A percentile compares a stretch with the other conserved stretches of the same genome.
phyloP scores from a whole-genome alignment of 352 stramenopile genomes.

The Pythium scleroteichum region DNA sequence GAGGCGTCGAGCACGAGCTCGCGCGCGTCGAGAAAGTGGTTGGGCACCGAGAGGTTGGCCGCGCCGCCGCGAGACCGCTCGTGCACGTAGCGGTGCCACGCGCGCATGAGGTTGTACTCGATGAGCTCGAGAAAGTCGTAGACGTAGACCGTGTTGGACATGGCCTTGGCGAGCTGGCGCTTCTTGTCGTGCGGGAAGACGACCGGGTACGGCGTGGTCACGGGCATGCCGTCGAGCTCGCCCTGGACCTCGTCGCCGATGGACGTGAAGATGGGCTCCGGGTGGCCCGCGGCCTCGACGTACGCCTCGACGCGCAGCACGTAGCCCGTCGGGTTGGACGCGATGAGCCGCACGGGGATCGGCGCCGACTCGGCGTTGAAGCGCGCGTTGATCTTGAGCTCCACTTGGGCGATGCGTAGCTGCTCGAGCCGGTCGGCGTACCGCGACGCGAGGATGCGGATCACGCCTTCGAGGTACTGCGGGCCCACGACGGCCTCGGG shows the following conservation, averaged over 20 bases:
- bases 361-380: constrained; percentile 92
- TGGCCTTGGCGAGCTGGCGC: constrained; percentile 88
- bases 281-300: constrained; percentile 92
- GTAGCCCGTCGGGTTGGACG: constrained; percentile 98
- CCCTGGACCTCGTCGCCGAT: constrained; percentile 86
- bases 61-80: constrained; percentile 64
- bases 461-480: constrained; percentile 96
- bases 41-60: constrained; percentile 75
- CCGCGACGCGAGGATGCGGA: constrained; percentile 87
- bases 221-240: constrained; percentile 94
- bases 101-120: constrained; percentile 93
- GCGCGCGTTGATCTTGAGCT: constrained; percentile 96
- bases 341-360: constrained; percentile 96
- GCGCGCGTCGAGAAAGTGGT: constrained; percentile 92
- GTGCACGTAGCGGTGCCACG: constrained; percentile 92
- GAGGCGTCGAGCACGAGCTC: constrained; percentile 93
- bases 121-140: constrained; percentile 99
- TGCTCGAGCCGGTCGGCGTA: constrained; percentile 90
- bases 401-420: constrained; percentile 95
- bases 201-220: constrained; percentile 97
- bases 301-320: constrained; percentile 99
- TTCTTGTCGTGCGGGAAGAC: constrained; percentile 95
- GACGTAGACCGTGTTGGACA: constrained; percentile 98
- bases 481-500: constrained; percentile 94
- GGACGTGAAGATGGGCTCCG: constrained; percentile 89